A percentile compares a stretch with the other conserved stretches of the same genome.
Evolutionary conservation across 2,329 filamentous ascomycete genomes (phyloP).

Genomic region (Elsinoe australis): DNA sequence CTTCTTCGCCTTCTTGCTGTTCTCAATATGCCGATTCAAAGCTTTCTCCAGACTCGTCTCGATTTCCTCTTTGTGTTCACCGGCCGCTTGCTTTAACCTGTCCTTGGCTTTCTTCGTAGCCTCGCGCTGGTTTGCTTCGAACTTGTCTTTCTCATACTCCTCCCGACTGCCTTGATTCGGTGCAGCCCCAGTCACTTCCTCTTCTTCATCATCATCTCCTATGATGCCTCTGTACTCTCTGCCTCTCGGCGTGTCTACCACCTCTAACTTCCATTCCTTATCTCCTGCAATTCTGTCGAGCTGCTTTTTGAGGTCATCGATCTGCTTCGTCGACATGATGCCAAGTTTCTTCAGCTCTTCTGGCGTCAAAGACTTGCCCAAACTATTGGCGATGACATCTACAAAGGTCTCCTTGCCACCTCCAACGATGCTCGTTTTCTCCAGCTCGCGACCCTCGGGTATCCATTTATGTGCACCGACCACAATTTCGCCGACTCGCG

Average conservation of each 20-base stretch:
- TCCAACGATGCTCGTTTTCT: constrained; percentile 44
- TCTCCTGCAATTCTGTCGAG: constrained; percentile 62
- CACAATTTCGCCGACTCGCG: constrained; percentile 50
- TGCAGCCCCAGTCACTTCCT: constrained; percentile 23
- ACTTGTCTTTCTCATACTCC: constrained; percentile 25
- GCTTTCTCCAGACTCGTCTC: constrained; percentile 1
- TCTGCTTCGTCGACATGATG: constrained; percentile 59
- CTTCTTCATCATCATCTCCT: constrained; percentile 49
- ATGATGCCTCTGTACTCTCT: constrained; percentile 65
- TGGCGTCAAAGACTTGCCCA: constrained; percentile 39
- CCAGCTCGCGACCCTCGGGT: constrained; percentile 48
- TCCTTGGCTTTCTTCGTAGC: constrained; percentile 2
- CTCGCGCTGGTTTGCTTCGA: background rate
- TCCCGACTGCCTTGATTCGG: constrained; percentile 37
- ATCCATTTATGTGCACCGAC: constrained; percentile 52
- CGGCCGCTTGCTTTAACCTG: background rate
- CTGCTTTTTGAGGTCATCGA: constrained; percentile 62
- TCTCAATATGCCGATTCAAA: background rate
- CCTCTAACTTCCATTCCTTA: constrained; percentile 70
- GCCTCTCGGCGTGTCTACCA: constrained; percentile 61
- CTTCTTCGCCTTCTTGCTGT: constrained; percentile 26
- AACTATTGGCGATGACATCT: constrained; percentile 48
- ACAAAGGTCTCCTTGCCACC: constrained; percentile 49
- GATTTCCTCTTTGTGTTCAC: background rate
- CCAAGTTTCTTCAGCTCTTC: constrained; percentile 51